These are phyloP conservation scores for Trichosporon sp. DNA, from an alignment of 1,284 basidiomycete genomes.

Conservation along the genomic window DNA sequence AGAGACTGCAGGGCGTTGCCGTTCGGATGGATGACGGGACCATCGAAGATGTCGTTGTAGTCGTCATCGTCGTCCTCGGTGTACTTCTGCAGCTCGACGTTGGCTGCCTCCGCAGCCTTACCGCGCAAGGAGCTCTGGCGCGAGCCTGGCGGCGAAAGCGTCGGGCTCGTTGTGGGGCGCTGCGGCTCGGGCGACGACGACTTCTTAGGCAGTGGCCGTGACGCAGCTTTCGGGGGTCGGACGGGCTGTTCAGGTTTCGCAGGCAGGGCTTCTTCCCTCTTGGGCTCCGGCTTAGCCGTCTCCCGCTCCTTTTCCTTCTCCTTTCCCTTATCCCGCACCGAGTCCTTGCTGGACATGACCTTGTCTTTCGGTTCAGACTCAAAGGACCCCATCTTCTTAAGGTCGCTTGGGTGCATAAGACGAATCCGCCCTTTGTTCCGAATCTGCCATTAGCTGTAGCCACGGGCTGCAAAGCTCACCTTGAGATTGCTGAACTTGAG, in stretches of 20 bases:
- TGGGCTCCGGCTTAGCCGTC: neutral
- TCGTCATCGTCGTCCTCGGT: conserved; percentile 80
- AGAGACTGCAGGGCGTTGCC: conserved; percentile 34
- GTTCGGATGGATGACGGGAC: conserved; percentile 57
- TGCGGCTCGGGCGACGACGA: conserved; percentile 1
- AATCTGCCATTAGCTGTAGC: conserved; percentile 36
- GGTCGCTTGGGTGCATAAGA: conserved; percentile 83
- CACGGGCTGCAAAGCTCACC: conserved; percentile 56
- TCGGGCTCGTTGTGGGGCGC: conserved; percentile 22
- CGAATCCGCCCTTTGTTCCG: conserved; percentile 71
- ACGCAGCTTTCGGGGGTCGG: conserved; percentile 12
- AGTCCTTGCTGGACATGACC: neutral
- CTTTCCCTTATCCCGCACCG: neutral
- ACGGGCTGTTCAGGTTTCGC: neutral
- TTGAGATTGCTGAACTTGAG: conserved; percentile 87
- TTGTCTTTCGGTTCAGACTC: conserved; percentile 6
- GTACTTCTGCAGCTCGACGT: conserved; percentile 69
- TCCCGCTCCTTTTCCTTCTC: conserved; percentile 11
- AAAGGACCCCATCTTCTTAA: conserved; percentile 57
- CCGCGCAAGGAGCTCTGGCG: conserved; percentile 44
- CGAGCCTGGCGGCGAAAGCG: conserved; percentile 41
- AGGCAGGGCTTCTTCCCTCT: neutral
- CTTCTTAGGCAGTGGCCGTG: conserved; percentile 5
- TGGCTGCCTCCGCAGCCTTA: conserved; percentile 34
- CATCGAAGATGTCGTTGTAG: conserved; percentile 83